Evolutionary conservation across 2,329 filamentous ascomycete genomes (phyloP).

Genomic region (Sporothrix dimorphospora): DNA sequence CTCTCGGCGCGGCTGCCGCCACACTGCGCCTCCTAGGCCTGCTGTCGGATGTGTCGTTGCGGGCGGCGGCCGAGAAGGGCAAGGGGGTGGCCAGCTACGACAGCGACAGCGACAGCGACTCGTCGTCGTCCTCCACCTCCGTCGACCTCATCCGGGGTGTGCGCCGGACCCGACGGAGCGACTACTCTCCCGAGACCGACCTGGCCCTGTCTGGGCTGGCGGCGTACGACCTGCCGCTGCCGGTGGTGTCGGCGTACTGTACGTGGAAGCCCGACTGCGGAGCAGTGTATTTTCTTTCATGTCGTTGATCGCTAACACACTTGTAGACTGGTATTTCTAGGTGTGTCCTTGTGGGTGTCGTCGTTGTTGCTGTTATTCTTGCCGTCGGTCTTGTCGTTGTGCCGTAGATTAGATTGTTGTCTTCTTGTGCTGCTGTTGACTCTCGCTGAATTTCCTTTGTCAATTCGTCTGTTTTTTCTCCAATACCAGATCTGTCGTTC

Average conservation of each 20-base stretch:
- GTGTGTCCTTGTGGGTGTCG: background rate
- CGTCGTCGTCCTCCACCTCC: background rate
- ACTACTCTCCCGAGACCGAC: background rate
- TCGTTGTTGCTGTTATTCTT: background rate
- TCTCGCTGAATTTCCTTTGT: background rate
- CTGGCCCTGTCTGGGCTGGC: background rate
- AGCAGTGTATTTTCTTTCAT: too few relatives aligned
- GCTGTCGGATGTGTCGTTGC: background rate
- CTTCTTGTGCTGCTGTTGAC: background rate
- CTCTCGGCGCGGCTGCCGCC: background rate
- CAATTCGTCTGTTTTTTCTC: background rate
- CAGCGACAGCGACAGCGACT: background rate
- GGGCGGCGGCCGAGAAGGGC: background rate
- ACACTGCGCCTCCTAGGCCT: background rate
- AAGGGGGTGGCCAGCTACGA: background rate
- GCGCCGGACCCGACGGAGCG: background rate
- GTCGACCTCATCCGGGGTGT: background rate
- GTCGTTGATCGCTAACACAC: background rate
- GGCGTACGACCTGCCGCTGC: slow-evolving; percentile 10
- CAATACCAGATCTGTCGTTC: too few relatives aligned
- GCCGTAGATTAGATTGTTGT: too few relatives aligned
- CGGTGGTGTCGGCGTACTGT: slow-evolving; percentile 3
- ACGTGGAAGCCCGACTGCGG: background rate
- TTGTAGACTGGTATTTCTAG: slow-evolving; percentile 19
- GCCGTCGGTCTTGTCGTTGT: background rate